A percentile compares a stretch with the other conserved stretches of the same genome.
Evolutionary conservation across 106 monocot species (phyloP).

Genomic region (Acorus gramineus): DNA sequence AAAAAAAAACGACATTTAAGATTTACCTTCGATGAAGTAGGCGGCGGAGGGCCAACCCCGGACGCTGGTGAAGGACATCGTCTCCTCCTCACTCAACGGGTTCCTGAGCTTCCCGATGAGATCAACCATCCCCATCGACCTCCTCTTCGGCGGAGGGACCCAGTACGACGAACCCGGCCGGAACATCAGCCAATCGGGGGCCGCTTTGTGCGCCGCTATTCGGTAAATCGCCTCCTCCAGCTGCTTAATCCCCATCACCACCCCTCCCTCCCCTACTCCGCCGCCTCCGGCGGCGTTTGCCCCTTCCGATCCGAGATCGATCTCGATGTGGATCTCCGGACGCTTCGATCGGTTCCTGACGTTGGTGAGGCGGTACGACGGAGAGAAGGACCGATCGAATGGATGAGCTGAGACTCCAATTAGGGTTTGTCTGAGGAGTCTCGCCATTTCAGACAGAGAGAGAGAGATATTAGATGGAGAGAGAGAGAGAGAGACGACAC

Average conservation of each 20-base stretch:
- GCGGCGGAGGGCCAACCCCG: slow-evolving; percentile 28
- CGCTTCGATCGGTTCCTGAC: slow-evolving; percentile 13
- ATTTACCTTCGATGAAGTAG: slow-evolving; percentile 33
- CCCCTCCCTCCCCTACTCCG: slow-evolving; percentile 12
- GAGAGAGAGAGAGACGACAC: no score
- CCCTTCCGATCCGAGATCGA: slow-evolving; percentile 35
- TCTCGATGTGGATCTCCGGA: slow-evolving; percentile 18
- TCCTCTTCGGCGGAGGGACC: slow-evolving; percentile 23
- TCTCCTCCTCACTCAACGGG: slow-evolving; percentile 16
- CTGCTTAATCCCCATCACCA: slow-evolving; percentile 16
- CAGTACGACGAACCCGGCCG: slow-evolving; percentile 23
- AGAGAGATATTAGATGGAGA: no score
- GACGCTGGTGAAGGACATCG: slow-evolving; percentile 2
- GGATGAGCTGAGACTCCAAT: background rate
- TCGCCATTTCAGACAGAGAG: slow-evolving; percentile 5
- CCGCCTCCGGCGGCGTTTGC: no score
- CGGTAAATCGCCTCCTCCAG: slow-evolving; percentile 26
- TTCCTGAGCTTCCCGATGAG: slow-evolving; percentile 6
- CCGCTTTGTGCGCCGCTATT: slow-evolving; percentile 9
- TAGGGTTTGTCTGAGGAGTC: slow-evolving; percentile 1
- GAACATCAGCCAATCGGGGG: slow-evolving; percentile 23
- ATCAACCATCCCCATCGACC: slow-evolving; percentile 9
- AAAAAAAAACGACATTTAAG: no score
- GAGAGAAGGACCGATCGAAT: background rate
- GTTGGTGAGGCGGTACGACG: slow-evolving; percentile 1